Evolutionary conservation across 2,329 filamentous ascomycete species (phyloP), one percentile per base, ranked within the genome.

Genomic region (Cryphonectria naterciae): DNA sequence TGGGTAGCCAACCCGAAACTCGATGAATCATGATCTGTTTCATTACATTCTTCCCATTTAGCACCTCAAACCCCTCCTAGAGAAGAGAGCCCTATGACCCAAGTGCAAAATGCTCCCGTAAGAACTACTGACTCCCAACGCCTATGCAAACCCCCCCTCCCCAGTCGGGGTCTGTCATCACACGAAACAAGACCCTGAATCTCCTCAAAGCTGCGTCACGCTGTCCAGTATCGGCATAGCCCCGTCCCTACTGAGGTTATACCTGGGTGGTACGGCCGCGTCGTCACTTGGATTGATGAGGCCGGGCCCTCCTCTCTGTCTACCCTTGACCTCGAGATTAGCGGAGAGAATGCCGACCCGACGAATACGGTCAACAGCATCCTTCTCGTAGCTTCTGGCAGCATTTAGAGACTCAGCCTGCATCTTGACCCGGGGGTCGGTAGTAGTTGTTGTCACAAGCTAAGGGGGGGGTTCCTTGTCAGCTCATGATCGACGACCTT

Each of bases 291-390:
- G 25, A 32, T 28, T 25, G 43, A 43, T 61, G 28, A 52, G 37
- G 46, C 41, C 28, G n/a, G 15, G 56, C 11, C 10, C 66, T 49
- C 73, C 66, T 58, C 73, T 74, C 7, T 74, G 68, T 15, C 66
- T 64, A 1, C 78, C 80, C 74, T 84, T 87, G 37, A 95, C 86
- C 74, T 97, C 93, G 39, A 98, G 84, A 10, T 93, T 92, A 0
- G 93, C 92, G 39, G 91, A 88, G 5, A 91, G 80, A 72, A 97
- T 88, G 75, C 92, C 94, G 77, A 97, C 90, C 63, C 92, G 89
- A 67, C 95, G 85, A 67, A 98, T 85, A 60, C 93, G 89, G 75
- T 97, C 86, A 67, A 93, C 86, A 7, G 95, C 89, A 73, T 93
- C 91, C 65, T 88, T 87, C 77, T 95, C 91, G 76, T 96, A 96